phyloP scores from a whole-genome alignment of 768 basidiomycete species.

The Suillus tomentosus region DNA sequence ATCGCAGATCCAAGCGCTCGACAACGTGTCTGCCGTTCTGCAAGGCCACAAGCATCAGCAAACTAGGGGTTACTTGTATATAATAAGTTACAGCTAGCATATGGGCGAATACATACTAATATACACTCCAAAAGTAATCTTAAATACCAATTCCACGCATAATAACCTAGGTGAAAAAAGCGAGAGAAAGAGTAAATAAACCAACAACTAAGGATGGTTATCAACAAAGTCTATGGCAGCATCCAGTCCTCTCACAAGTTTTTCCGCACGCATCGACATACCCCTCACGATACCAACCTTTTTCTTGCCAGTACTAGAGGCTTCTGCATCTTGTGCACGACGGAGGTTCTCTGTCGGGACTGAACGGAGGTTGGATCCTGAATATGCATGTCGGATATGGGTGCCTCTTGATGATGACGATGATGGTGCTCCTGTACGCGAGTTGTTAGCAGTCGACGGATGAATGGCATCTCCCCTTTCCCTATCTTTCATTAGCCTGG shows the following conservation, averaged over 20 bases:
- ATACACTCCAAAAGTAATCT: not conserved
- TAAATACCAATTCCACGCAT: conserved; percentile 1
- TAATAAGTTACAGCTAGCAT: not conserved
- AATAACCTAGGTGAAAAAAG: not conserved
- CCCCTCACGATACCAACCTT: conserved; percentile 34
- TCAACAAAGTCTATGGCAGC: conserved; percentile 46
- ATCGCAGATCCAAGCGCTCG: no score
- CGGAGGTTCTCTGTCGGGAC: conserved; percentile 15
- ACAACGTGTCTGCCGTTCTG: no score
- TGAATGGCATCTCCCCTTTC: conserved; percentile 10
- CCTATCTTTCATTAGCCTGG: conserved; percentile 14
- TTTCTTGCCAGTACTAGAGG: conserved; percentile 31
- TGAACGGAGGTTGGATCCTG: conserved; percentile 28
- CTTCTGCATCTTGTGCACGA: conserved; percentile 10
- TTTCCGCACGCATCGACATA: conserved; percentile 36
- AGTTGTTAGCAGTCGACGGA: conserved; percentile 1
- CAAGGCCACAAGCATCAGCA: no score
- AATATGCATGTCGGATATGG: conserved; percentile 25
- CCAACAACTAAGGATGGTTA: conserved; percentile 8
- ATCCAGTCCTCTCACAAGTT: conserved; percentile 40
- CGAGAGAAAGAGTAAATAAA: not conserved
- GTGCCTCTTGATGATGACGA: conserved; percentile 1
- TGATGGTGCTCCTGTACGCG: conserved; percentile 1
- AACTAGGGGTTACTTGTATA: not conserved
- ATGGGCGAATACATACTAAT: conserved; percentile 1